Conservation (phyloP, 306 rosid species). For the Cyamopsis tetragonoloba region DNA sequence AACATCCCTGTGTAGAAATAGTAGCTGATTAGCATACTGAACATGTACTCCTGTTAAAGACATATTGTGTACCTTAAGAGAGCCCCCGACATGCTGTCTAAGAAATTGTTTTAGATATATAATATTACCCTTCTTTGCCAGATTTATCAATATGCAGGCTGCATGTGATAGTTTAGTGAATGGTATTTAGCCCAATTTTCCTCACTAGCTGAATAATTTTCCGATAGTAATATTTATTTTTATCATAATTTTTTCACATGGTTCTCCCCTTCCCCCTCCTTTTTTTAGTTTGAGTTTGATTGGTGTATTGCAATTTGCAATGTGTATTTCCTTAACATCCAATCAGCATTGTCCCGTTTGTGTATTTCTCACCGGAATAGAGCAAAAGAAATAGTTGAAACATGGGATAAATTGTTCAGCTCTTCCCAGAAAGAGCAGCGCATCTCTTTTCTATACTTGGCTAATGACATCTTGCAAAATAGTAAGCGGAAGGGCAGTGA, state of each 20-base stretch:
- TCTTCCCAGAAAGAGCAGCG: conserved; percentile 67
- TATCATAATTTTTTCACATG: not conserved
- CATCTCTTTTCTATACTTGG: conserved; percentile 67
- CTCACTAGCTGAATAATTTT: not conserved
- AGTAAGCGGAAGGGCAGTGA: conserved; percentile 83
- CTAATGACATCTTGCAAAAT: conserved; percentile 79
- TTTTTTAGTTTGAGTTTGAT: not conserved
- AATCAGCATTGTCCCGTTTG: conserved; percentile 67
- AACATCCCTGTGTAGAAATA: not conserved
- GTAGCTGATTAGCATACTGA: not conserved
- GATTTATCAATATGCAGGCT: not conserved
- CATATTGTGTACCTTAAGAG: not conserved
- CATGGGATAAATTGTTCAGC: conserved; percentile 67
- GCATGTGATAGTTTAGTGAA: not conserved
- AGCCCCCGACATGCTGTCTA: not conserved
- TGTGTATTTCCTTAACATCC: conserved; percentile 33
- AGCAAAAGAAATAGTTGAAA: conserved; percentile 70
- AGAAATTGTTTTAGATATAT: not conserved
- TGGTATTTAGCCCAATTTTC: not conserved
- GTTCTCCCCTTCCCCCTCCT: not conserved
- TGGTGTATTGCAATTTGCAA: not conserved
- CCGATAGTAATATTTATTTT: not conserved
- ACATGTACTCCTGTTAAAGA: not conserved
- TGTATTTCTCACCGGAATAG: conserved; percentile 66
- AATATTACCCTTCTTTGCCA: not conserved